Evolutionary conservation across 1,284 basidiomycete species (phyloP), one percentile per base, ranked within the genome.

Genomic region (Sanghuangporus baumii): DNA sequence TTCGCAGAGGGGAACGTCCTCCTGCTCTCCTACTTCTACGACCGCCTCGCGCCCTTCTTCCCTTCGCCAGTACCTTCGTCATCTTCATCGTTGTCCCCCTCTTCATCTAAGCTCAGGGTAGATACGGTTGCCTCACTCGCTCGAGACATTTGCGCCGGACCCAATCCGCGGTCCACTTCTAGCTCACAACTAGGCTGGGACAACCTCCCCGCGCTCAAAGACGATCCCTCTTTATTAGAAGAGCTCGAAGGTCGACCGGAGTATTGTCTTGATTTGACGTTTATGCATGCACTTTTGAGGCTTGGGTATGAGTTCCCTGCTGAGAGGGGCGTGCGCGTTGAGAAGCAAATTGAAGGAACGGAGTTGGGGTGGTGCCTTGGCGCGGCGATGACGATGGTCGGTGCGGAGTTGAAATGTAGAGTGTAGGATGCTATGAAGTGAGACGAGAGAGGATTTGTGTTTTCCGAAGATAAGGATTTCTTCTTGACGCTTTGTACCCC

Each of bases 281-380:
- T 96, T 74, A 94, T 96, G 93, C 87, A 97, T 72, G 88, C 85
- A 41, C 74, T 99, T 65, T 76, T 99, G 59, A 82, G 89, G 62
- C 79, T 96, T 0, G 87, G 92, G 55, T 93, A 96, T 75, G 94
- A 94, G 78, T 87, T 96, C 71, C 78, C 75, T 23, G 85, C 84
- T 46, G 79, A 77, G 43, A 75, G 92, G 66, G 80, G 86, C 67
- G 83, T 96, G 43, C 79, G 81, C 74, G 83, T 95, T 46, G 96
- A 88, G 69, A 98, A 98, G 81, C 88, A 92, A 81, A 83, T 99
- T 54, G 82, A 82, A 31, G 93, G 89, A 6, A 96, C 95, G 3
- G 97, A 98, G 82, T 77, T 99, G 62, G 96, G 97, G 7, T 99
- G 96, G 96, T 91, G 88, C 68, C 76, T 98, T 26, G 94, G 94